Conservation (phyloP, 345 rosid genomes). For the Salix koriyanagi region DNA sequence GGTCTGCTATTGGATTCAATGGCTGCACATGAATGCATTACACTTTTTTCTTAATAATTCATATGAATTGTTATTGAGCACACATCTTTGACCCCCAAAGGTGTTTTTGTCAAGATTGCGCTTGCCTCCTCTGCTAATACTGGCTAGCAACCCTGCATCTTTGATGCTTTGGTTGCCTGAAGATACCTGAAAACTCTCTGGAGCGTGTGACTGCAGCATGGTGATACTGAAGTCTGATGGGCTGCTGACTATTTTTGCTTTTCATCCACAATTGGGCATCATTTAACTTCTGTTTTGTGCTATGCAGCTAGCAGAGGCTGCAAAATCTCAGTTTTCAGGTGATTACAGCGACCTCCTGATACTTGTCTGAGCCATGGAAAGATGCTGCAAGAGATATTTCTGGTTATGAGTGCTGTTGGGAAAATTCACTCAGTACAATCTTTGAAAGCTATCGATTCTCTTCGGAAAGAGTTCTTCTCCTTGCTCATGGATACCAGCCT, state of each 20-base stretch:
- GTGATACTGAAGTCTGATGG: too few relatives aligned
- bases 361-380: constrained; percentile 81
- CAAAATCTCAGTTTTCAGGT: constrained; percentile 71
- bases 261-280: not conserved
- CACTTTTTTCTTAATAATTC: too few relatives aligned
- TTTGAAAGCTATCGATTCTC: constrained; percentile 86
- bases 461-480: constrained; percentile 68
- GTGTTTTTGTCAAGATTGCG: too few relatives aligned
- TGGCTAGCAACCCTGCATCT: too few relatives aligned
- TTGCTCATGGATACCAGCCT: constrained; percentile 76
- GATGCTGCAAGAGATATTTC: constrained; percentile 64
- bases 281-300: constrained; percentile 2
- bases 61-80: not conserved
- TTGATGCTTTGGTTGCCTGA: too few relatives aligned
- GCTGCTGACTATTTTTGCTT: not conserved
- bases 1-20: too few relatives aligned
- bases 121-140: too few relatives aligned
- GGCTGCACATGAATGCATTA: too few relatives aligned
- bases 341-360: constrained; percentile 87
- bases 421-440: constrained; percentile 77
- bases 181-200: too few relatives aligned
- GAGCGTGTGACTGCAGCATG: too few relatives aligned
- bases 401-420: constrained; percentile 86
- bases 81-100: too few relatives aligned
- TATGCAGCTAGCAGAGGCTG: constrained; percentile 80